phyloP scores from a whole-genome alignment of 1,139 yeast genomes.

The Yamadazyma diddensiae region DNA sequence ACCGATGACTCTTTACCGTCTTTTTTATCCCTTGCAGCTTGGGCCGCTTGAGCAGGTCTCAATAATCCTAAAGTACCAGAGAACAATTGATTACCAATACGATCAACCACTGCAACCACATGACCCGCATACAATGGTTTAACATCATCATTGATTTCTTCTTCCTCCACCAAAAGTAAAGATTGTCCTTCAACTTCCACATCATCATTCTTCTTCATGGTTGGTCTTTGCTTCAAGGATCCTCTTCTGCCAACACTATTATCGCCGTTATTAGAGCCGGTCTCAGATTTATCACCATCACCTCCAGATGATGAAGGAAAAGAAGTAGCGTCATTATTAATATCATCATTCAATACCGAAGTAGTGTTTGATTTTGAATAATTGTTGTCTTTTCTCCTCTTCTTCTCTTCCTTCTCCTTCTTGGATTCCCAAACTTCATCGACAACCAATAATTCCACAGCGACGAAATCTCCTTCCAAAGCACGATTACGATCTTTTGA shows the following conservation, averaged over 20 bases:
- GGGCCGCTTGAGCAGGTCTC: conserved; percentile 95
- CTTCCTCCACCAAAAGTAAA: conserved; percentile 85
- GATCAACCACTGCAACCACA: conserved; percentile 95
- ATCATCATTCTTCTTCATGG: conserved; percentile 97
- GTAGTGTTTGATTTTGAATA: conserved; percentile 29
- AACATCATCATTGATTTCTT: conserved; percentile 87
- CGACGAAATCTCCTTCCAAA: conserved; percentile 92
- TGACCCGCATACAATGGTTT: conserved; percentile 97
- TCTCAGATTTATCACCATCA: conserved; percentile 14
- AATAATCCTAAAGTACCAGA: conserved; percentile 90
- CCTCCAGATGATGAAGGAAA: conserved; percentile 22
- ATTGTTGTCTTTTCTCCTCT: conserved; percentile 78
- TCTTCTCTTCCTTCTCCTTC: conserved; percentile 95
- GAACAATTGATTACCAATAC: conserved; percentile 95
- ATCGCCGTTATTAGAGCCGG: conserved; percentile 18
- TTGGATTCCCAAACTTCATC: conserved; percentile 98
- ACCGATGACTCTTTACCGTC: conserved; percentile 48
- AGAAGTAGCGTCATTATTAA: conserved; percentile 71
- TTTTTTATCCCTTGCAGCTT: conserved; percentile 70
- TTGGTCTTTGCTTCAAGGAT: conserved; percentile 90
- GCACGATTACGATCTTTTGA: conserved; percentile 99
- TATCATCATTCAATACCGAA: conserved; percentile 54
- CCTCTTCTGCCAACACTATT: conserved; percentile 73
- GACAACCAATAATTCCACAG: conserved; percentile 88
- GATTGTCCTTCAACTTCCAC: conserved; percentile 99